Base-by-base conservation (phyloP, 495 filamentous ascomycete genomes). In the Margaritispora aquatica region DNA sequence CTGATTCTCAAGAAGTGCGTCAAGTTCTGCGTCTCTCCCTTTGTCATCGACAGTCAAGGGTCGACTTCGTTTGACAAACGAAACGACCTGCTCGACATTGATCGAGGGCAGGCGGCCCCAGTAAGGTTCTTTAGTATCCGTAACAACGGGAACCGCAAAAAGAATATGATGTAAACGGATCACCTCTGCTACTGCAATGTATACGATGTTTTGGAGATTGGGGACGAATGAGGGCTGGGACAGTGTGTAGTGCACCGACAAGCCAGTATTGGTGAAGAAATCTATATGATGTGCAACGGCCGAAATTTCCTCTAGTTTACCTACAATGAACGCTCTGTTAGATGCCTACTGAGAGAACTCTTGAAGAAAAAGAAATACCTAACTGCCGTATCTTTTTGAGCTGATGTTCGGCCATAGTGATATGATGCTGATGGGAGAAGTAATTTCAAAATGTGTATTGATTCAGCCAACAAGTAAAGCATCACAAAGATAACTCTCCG, bases 221-320 rank as follows among this genome's bases (percentile, higher is more conserved):
- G 36, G 17, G 17, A 36, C n/a, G 5, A 22, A 48, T 20, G 49
- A 44, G 1, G 9, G 15, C 0, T 7, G 17, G 11, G 48, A 20
- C 13, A 38, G 47, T 26, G 31, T 55, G 48, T 59, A 59, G 24
- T 53, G 57, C 3, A 46, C 57, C 1, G 57, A 59, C 3, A 31
- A 24, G 19, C 57, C 57, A 22, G 51, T 23, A 34, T 27, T 59
- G 21, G 49, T 59, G 31, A 31, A 59, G 23, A 52, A 41, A 10
- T 38, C 57, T 22, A 59, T 15, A 1, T 59, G 26, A 36, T 59
- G 57, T 26, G 48, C 27, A 17, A 29, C 27, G 9, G 57, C 48
- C 5, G 57, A 27, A 5, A 59, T 52, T 20, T 59, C 29, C 48
- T 59, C 57, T 0, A 59, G 57, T 13, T 54, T 59, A 4, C 57